These are phyloP conservation scores for Tephrocybe sp. DNA, from an alignment of 768 basidiomycete species.

Conservation along the genomic window DNA sequence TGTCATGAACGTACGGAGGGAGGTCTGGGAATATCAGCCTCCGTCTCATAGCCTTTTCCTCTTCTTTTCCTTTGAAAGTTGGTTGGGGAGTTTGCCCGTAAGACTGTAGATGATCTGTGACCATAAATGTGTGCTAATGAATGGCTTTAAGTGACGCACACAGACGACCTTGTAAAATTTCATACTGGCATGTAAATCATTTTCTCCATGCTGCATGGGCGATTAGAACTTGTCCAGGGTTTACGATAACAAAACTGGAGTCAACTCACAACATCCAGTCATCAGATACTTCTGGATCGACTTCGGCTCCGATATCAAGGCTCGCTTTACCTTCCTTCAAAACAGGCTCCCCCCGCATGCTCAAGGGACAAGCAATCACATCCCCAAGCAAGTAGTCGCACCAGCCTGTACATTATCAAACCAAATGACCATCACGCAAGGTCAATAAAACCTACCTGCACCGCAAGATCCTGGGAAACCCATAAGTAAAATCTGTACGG, in stretches of 20 bases:
- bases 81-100: not conserved
- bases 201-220: not conserved
- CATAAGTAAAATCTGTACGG: conserved; percentile 1
- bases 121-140: conserved; percentile 1
- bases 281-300: not conserved
- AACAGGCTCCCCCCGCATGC: not conserved
- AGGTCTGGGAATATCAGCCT: not conserved
- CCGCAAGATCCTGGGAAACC: conserved; percentile 1
- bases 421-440: too few species aligned
- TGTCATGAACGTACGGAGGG: not conserved
- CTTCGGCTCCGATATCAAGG: not conserved
- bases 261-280: not conserved
- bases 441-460: not conserved
- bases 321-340: too few species aligned
- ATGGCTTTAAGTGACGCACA: not conserved
- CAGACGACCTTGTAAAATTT: not conserved
- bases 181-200: conserved; percentile 3
- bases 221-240: not conserved
- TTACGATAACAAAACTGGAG: not conserved
- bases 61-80: not conserved
- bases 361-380: not conserved
- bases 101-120: conserved; percentile 1
- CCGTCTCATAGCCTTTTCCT: not conserved
- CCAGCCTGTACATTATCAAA: conserved; percentile 2
- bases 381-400: not conserved